Conservation (phyloP, 2,329 filamentous ascomycete genomes). For the Fusarium coffeatum region DNA sequence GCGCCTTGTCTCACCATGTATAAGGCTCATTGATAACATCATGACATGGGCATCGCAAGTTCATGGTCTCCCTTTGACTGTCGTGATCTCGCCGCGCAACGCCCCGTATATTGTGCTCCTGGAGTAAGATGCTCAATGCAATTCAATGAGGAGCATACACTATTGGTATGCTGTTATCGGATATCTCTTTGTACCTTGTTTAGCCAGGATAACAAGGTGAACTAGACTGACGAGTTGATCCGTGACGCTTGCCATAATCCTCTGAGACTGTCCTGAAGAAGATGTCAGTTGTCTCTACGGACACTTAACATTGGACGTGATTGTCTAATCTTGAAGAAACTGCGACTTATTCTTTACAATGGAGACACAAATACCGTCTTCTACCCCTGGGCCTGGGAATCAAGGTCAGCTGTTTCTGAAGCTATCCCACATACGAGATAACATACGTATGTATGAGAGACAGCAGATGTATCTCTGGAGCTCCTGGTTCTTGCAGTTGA, state of each 20-base stretch:
- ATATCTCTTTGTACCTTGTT: background rate
- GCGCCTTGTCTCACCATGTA: background rate
- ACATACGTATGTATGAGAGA: background rate
- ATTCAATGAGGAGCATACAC: background rate
- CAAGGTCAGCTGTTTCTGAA: fast-evolving
- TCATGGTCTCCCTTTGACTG: background rate
- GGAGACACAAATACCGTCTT: fast-evolving
- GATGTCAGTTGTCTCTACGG: fast-evolving
- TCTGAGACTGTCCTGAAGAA: background rate
- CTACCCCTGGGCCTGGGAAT: too few species aligned
- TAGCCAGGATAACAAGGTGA: too few species aligned
- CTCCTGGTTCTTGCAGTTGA: background rate
- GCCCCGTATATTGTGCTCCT: background rate
- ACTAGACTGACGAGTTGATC: background rate
- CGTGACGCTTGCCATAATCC: background rate
- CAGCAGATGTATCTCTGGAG: background rate
- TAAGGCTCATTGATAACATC: background rate
- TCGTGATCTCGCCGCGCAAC: background rate
- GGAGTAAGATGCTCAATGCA: background rate
- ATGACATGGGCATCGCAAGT: background rate
- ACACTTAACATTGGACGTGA: fast-evolving
- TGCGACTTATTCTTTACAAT: too few species aligned
- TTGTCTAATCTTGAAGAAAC: background rate
- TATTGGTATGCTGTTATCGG: background rate
- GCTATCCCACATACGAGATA: background rate